Base-by-base conservation (phyloP, 352 stramenopile species). In the Phytophthora litchii region DNA sequence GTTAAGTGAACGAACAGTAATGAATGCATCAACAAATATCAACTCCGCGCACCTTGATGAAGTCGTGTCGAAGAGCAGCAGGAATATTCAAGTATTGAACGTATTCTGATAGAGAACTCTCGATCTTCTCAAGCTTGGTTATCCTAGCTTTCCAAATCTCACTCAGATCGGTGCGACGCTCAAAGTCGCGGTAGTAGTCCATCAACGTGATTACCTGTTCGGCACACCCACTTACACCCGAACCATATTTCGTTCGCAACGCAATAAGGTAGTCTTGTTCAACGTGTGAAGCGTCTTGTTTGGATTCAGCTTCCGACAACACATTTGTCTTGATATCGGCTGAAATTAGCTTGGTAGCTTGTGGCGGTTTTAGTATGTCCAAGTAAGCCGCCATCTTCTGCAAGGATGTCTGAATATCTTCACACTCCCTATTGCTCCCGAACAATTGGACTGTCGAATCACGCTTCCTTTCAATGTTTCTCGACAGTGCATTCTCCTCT, bases 151-250 rank as follows among this genome's bases (percentile, higher is more conserved):
- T 88, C 86, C 86, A 95, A 16, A 66, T 67, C n/a, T 93, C 82
- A 40, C 62, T 71, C 32, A 92, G 40, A 35, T 90, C 70, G 3
- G 80, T 92, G 31, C 86, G 86, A 0, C 86, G 77, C 49, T 85
- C 76, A 40, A 93, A 95, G 17, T 83, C 66, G 23, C 83, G 76
- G 46, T 95, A 95, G 40, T 95, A 95, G 54, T 92, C 84, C 11
- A 95, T 73, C 36, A 95, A 70, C 17, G 78, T 84, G 44, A 95
- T 81, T 23, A 88, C 82, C 50, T 95, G 86, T 47, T 91, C 86
- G 0, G 74, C 70, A 47, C 86, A 95, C 10, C 70, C 76, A 23
- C 61, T 65, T 35, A 89, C 69, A 5, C 84, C 79, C 7, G 37
- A 14, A 12, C 79, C 80, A 52, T 95, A 95, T 23, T 80, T 84